Evolutionary conservation across 1,284 basidiomycete genomes (phyloP).

Genomic region (Neolentinus lepideus): DNA sequence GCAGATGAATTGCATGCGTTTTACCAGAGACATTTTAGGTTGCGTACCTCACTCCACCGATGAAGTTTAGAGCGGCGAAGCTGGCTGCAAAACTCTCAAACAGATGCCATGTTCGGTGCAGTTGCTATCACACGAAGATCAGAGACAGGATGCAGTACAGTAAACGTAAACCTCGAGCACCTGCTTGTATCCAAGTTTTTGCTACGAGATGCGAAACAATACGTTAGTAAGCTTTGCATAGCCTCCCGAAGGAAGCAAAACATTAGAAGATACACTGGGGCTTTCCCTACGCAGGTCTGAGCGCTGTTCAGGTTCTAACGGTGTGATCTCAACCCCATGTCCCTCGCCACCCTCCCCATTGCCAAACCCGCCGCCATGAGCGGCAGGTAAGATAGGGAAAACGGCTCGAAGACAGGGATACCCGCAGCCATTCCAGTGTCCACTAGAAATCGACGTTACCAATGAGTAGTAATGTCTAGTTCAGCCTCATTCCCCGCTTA

Average conservation of each 20-base stretch:
- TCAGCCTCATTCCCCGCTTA: constrained; percentile 22
- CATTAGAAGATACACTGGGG: constrained; percentile 58
- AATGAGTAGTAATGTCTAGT: constrained; percentile 31
- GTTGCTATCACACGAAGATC: constrained; percentile 40
- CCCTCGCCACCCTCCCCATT: constrained; percentile 29
- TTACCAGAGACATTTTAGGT: not conserved
- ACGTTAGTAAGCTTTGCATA: constrained; percentile 41
- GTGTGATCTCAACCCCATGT: constrained; percentile 76
- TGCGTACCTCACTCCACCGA: constrained; percentile 70
- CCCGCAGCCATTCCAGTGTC: constrained; percentile 80
- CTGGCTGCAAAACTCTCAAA: constrained; percentile 81
- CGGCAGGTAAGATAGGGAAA: constrained; percentile 15
- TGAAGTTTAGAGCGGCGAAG: constrained; percentile 81
- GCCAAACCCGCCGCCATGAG: constrained; percentile 15
- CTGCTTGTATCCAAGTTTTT: constrained; percentile 75
- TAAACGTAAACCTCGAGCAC: constrained; percentile 26
- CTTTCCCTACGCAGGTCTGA: constrained; percentile 95
- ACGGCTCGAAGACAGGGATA: constrained; percentile 47
- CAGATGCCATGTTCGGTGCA: constrained; percentile 76
- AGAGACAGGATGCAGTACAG: not conserved
- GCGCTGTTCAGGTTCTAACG: constrained; percentile 93
- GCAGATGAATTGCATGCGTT: not conserved
- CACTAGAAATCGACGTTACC: constrained; percentile 70
- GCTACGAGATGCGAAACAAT: constrained; percentile 36
- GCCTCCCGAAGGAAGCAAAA: constrained; percentile 31